Conservation (phyloP, 2,329 filamentous ascomycete genomes). For the Diplocarpon rosae region DNA sequence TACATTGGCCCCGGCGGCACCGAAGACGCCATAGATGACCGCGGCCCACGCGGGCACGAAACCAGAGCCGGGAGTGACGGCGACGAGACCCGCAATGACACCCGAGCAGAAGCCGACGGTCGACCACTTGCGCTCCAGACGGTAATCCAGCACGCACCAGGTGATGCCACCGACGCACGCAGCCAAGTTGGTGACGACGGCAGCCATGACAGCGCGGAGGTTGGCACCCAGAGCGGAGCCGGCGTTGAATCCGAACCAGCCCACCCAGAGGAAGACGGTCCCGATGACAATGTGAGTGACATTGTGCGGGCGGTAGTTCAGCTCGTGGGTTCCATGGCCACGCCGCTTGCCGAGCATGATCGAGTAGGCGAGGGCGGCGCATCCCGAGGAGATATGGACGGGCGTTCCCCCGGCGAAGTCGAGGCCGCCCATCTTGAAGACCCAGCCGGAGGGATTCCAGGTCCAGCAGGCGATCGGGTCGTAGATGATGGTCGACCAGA, state of each 20-base stretch:
- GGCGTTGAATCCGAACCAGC: conserved; percentile 93
- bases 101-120: conserved; percentile 90
- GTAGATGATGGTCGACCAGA: conserved; percentile 85
- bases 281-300: conserved; percentile 87
- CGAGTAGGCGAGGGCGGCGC: conserved; percentile 77
- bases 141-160: conserved; percentile 83
- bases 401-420: conserved; percentile 88
- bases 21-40: conserved; percentile 66
- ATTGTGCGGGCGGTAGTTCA: conserved; percentile 89
- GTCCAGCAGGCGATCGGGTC: conserved; percentile 93
- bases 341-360: conserved; percentile 66
- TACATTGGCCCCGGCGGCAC: conserved; percentile 63
- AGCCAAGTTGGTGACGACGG: conserved; percentile 74
- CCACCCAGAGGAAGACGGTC: conserved; percentile 89
- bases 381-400: conserved; percentile 77
- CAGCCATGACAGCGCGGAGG: conserved; percentile 76
- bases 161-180: conserved; percentile 78
- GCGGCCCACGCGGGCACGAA: conserved; percentile 80
- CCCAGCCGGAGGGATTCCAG: conserved; percentile 79
- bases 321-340: conserved; percentile 75
- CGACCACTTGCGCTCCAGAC: conserved; percentile 83
- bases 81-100: conserved; percentile 75
- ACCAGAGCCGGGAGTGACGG: conserved; percentile 78
- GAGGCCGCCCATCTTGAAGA: conserved; percentile 65
- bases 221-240: conserved; percentile 74